Base-by-base conservation (phyloP, 768 basidiomycete species). In the Cubamyces lactineus region DNA sequence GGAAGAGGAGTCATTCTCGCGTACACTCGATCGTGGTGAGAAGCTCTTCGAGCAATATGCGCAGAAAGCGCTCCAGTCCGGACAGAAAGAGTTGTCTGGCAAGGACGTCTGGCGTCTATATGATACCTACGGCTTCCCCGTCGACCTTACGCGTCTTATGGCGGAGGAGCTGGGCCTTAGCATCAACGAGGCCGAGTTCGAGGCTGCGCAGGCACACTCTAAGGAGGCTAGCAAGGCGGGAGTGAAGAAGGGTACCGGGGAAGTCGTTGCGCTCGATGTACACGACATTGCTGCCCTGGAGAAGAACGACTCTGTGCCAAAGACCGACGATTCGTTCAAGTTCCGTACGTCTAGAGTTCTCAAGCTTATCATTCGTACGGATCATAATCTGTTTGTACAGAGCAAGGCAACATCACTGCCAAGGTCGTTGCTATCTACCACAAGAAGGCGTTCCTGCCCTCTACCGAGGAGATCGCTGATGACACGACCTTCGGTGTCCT, bases 71-170 rank as follows among this genome's bases (percentile, higher is more conserved):
- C 80, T 80, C 65, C 82, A 87, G 55, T 77, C 82, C 50, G 88
- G 87, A 8, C 69, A 76, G 5, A 87, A 78, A 41, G 84, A 86
- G 66, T 85, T 99, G 30, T 86, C 79, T 61, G 97, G 97, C 24
- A 91, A 88, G 67, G 96, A 99, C 70, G 93, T 98, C 39, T 99
- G 97, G 97, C 84, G 92, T 26, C 76, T 99, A 53, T 98, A 98
- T 73, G 97, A 99, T 73, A 98, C 97, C 1, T 99, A 92, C 72
- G 97, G 97, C 53, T 99, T 99, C 80, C 97, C 97, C 0, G 94
- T 93, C 43, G 97, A 99, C 72, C 78, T 99, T 52, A 99, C 97
- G 1, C 87, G 90, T 52, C 81, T 99, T 61, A 98, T 99, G 97
- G 97, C 97, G 4, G 92, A 96, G 73, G 97, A 99, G 71, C 78